Percentiles rank a stretch among this genome's conserved stretches.
These are phyloP conservation scores for Lentinula novae-zelandiae DNA, from an alignment of 1,284 basidiomycete species.

Conservation along the genomic window DNA sequence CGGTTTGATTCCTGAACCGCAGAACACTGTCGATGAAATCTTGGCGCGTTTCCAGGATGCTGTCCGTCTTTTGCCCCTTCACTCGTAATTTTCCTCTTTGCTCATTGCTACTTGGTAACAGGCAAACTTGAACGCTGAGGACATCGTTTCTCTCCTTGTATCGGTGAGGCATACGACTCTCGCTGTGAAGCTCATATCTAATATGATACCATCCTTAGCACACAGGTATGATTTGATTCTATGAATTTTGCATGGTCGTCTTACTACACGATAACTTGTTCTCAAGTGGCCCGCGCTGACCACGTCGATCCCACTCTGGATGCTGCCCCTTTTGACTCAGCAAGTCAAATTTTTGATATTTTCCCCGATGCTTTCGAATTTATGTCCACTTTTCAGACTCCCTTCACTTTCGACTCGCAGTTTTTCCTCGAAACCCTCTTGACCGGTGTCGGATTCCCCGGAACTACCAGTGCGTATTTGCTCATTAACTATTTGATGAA, in stretches of 20 bases:
- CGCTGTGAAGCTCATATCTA: neutral
- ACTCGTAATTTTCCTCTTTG: neutral
- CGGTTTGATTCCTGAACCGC: constrained; percentile 16
- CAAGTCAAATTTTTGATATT: neutral
- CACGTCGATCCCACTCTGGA: constrained; percentile 9
- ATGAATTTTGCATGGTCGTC: neutral
- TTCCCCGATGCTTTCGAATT: neutral
- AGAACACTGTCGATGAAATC: constrained; percentile 12
- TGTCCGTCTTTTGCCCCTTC: neutral
- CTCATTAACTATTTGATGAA: neutral
- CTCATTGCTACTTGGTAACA: neutral
- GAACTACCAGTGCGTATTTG: constrained; percentile 24
- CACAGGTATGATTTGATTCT: neutral
- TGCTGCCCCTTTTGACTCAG: constrained; percentile 37
- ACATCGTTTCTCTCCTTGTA: constrained; percentile 16
- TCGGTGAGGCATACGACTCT: neutral
- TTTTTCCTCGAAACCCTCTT: constrained; percentile 37
- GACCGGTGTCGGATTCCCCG: constrained; percentile 29
- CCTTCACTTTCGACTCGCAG: constrained; percentile 32
- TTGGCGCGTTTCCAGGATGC: constrained; percentile 9
- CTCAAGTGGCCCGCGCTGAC: neutral
- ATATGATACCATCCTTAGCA: constrained; percentile 5
- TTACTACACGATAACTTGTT: neutral
- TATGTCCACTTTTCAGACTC: constrained; percentile 20
- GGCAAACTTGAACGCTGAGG: constrained; percentile 13